Conservation (phyloP, 1,139 yeast species). For the Geotrichum siamense region DNA sequence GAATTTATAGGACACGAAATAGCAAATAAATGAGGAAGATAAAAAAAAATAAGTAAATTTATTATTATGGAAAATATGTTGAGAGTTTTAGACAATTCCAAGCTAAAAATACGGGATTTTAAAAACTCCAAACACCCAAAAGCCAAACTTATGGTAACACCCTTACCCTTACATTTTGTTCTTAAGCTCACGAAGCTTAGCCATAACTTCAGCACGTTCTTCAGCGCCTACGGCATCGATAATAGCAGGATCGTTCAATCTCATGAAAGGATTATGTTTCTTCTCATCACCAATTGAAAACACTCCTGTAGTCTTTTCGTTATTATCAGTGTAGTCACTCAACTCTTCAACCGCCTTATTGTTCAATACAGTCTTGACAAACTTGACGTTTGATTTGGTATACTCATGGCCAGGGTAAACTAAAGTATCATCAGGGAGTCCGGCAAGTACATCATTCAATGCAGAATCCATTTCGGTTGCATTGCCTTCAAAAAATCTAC, state of each 20-base stretch:
- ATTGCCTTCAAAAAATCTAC: constrained; percentile 89
- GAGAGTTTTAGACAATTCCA: too few species aligned
- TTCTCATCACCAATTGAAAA: constrained; percentile 84
- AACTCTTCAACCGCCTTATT: constrained; percentile 46
- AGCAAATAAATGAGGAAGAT: too few species aligned
- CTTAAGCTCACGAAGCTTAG: constrained; percentile 59
- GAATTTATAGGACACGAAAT: too few species aligned
- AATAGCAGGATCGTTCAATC: constrained; percentile 53
- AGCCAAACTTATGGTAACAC: too few species aligned
- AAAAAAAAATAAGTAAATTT: too few species aligned
- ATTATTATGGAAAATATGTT: too few species aligned
- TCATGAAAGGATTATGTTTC: constrained; percentile 83
- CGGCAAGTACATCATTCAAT: constrained; percentile 50
- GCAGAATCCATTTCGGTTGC: constrained; percentile 74
- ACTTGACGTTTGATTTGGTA: constrained; percentile 71
- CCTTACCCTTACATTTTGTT: constrained; percentile 40
- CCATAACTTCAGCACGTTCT: constrained; percentile 52
- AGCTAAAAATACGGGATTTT: too few species aligned
- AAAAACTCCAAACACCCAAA: too few species aligned
- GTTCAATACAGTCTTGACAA: constrained; percentile 56
- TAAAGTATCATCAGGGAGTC: constrained; percentile 58
- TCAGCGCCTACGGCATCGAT: constrained; percentile 42
- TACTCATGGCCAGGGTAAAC: constrained; percentile 95
- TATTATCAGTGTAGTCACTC: constrained; percentile 42
- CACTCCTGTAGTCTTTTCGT: constrained; percentile 74